Conservation (phyloP, 148 eudicot species). For the Hydrangea macrophylla region DNA sequence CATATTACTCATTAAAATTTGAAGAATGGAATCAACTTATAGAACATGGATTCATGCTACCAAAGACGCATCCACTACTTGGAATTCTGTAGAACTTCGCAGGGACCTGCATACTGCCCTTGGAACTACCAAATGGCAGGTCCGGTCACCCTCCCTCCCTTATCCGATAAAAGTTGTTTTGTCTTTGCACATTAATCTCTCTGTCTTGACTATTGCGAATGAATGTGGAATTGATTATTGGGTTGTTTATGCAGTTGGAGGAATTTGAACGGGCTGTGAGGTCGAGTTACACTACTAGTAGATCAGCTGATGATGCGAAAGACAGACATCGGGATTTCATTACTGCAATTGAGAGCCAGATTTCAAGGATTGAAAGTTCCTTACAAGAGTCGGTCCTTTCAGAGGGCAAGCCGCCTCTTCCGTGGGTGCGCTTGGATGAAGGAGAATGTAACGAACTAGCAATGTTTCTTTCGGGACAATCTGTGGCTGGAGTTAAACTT, state of each 20-base stretch:
- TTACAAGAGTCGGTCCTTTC: slow-evolving; percentile 41
- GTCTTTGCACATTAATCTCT: no score
- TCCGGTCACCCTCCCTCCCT: slow-evolving; percentile 11
- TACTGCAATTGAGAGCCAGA: slow-evolving; percentile 57
- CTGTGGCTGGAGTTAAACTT: slow-evolving; percentile 20
- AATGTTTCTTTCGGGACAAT: slow-evolving; percentile 57
- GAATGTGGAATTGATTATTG: slow-evolving; percentile 4
- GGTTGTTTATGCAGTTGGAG: slow-evolving; percentile 50
- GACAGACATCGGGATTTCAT: slow-evolving; percentile 62
- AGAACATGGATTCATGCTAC: slow-evolving; percentile 69
- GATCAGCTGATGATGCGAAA: slow-evolving; percentile 48
- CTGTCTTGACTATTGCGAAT: neutral
- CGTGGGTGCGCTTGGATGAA: slow-evolving; percentile 71
- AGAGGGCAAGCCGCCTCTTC: slow-evolving; percentile 46
- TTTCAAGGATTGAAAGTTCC: slow-evolving; percentile 43
- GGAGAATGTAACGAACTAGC: slow-evolving; percentile 73
- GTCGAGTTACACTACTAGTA: slow-evolving; percentile 42
- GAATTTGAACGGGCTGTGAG: slow-evolving; percentile 74
- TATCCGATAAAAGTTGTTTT: no score
- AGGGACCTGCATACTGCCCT: slow-evolving; percentile 66
- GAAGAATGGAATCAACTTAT: slow-evolving; percentile 82
- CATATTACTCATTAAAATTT: neutral
- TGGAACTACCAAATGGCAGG: slow-evolving; percentile 93
- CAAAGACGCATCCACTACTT: slow-evolving; percentile 43
- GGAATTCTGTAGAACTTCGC: slow-evolving; percentile 59